A percentile compares a stretch with the other conserved stretches of the same genome.
These are phyloP conservation scores for Aureobasidium subglaciale DNA, from an alignment of 2,329 filamentous ascomycete species.

Conservation along the genomic window DNA sequence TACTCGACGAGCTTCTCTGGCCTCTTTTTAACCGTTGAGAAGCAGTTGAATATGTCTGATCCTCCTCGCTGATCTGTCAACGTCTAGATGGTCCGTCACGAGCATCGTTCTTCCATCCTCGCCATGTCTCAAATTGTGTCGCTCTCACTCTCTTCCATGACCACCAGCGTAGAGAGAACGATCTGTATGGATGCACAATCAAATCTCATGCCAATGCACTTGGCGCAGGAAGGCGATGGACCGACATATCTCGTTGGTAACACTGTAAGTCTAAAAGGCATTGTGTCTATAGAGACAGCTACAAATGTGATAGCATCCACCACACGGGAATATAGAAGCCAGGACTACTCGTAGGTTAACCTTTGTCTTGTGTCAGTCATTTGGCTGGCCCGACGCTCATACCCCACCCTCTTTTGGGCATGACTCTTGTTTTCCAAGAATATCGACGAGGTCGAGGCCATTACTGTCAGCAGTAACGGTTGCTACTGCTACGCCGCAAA, in stretches of 20 bases:
- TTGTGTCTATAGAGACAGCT: too few relatives aligned
- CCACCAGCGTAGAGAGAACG: too few relatives aligned
- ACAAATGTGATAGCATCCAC: too few relatives aligned
- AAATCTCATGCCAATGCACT: too few relatives aligned
- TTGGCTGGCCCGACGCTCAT: neutral
- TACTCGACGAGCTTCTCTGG: neutral
- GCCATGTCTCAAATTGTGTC: neutral
- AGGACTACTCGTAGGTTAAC: neutral
- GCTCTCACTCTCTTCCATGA: neutral
- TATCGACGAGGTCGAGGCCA: neutral
- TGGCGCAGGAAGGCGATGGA: too few relatives aligned
- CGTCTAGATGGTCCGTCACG: too few relatives aligned
- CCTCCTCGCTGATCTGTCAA: neutral
- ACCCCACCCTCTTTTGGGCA: neutral
- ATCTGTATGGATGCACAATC: too few relatives aligned
- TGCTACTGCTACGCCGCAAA: neutral
- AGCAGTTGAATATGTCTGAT: neutral
- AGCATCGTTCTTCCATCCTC: too few relatives aligned
- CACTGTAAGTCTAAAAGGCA: too few relatives aligned
- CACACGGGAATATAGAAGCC: too few relatives aligned
- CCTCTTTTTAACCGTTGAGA: neutral
- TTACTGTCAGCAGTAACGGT: neutral
- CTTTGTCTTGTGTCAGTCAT: conserved; percentile 4
- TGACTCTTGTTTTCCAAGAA: neutral
- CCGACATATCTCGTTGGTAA: too few relatives aligned